These are phyloP conservation scores for Solanum sparsipilum DNA, from an alignment of 257 asterid genomes.

Conservation along the genomic window DNA sequence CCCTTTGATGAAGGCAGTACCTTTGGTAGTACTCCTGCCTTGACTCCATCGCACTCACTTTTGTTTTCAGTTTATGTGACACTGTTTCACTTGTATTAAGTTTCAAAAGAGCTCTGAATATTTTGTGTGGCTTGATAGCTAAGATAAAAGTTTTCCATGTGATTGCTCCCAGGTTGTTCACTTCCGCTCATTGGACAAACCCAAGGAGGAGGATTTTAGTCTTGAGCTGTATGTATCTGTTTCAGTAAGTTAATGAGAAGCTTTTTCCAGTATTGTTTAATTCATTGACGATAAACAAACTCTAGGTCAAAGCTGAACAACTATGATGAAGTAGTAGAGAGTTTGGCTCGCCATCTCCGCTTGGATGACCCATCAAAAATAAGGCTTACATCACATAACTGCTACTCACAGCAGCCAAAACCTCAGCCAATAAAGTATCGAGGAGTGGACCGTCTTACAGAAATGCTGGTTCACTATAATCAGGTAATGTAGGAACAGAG, in stretches of 20 bases:
- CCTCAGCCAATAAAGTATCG: constrained; percentile 49
- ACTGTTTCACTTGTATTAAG: background rate
- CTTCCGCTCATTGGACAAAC: constrained; percentile 49
- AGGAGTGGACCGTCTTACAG: constrained; percentile 39
- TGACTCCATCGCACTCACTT: background rate
- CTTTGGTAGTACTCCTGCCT: background rate
- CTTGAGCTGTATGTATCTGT: constrained; percentile 40
- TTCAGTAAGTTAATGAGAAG: background rate
- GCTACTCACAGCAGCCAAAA: constrained; percentile 50
- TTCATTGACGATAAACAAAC: background rate
- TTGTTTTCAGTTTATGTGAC: background rate
- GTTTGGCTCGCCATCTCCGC: constrained; percentile 39
- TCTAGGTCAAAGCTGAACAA: constrained; percentile 43
- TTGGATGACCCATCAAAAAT: constrained; percentile 53
- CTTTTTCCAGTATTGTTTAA: background rate
- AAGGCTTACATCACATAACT: constrained; percentile 52
- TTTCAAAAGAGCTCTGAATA: background rate
- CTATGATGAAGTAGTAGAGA: constrained; percentile 54
- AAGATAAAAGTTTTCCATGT: background rate
- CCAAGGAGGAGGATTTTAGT: constrained; percentile 46
- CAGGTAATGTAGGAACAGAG: constrained; percentile 13
- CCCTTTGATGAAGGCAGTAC: background rate
- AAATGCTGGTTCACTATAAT: constrained; percentile 48
- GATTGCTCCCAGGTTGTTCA: constrained; percentile 33
- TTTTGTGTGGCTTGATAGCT: background rate